Evolutionary conservation across 768 basidiomycete genomes (phyloP), one percentile per base, ranked within the genome.

Genomic region (Suillus occidentalis): DNA sequence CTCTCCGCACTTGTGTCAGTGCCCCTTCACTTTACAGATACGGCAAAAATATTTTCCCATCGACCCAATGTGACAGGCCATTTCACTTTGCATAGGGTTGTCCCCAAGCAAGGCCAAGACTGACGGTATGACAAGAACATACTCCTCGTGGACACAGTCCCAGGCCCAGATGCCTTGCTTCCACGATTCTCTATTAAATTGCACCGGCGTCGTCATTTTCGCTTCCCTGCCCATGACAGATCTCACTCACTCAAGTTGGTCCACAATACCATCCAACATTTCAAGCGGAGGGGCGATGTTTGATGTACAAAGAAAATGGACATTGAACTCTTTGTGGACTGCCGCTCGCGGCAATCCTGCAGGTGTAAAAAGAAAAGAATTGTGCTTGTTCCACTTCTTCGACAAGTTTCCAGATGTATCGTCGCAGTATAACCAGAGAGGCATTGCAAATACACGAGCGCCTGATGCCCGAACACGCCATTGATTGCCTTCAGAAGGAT

Each of bases 321-420:
- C 65, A 18, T 69, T 71, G n/a, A 61, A 65, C 16, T 65, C 62
- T 10, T 45, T 6, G 14, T 69, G 65, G 3, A 60, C 60, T 14
- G 50, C 16, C 9, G 20, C 18, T 7, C 59, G 62, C 1, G 67
- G 68, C 1, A 74, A 63, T 12, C 74, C 73, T 8, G 73, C 73
- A 6, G 66, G 22, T 3, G 73, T 72, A 56, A 75, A 71, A 2
- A 72, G 68, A 37, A 75, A 66, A 4, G 69, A 70, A 60, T 73
- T 70, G 57, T 73, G 73, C 40, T 74, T 71, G 49, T 74, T 75
- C 74, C 74, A 76, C n/a, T 70, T 68, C 52, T 75, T 74, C 0
- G 69, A 74, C 0, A 69, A 43, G 43, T 76, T 75, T 0, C 73
- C 75, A 0, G 72, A 76, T 6, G 72, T 74, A 45, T 76, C 73